Percentiles rank a stretch among this genome's conserved stretches.
Conservation (phyloP, 805 yeast genomes). For the Saccharomycopsis amapae region DNA sequence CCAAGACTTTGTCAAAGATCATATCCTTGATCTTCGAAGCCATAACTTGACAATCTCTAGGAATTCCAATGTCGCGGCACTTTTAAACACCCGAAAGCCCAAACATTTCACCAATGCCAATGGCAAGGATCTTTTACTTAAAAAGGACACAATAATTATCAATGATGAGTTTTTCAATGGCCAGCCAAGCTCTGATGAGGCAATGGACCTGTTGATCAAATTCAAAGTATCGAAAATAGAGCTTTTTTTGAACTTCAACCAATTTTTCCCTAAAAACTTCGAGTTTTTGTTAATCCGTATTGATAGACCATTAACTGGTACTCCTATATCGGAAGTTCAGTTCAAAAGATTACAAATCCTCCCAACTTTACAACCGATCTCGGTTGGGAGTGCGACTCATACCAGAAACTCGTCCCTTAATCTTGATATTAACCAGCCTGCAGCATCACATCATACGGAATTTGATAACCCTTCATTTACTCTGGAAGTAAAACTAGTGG, state of each 20-base stretch:
- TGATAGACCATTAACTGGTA: constrained; percentile 48
- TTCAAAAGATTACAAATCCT: not conserved
- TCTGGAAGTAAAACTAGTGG: not conserved
- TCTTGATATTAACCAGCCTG: too few relatives aligned
- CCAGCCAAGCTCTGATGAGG: not conserved
- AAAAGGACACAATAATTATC: constrained; percentile 11
- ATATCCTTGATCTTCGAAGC: constrained; percentile 14
- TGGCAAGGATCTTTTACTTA: constrained; percentile 10
- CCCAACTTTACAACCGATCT: not conserved
- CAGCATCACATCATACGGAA: too few relatives aligned
- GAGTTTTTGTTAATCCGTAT: constrained; percentile 51
- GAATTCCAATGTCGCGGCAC: constrained; percentile 10
- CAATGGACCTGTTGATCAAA: constrained; percentile 19
- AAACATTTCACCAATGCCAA: constrained; percentile 8
- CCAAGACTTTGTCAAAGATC: constrained; percentile 19
- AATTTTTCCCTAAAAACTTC: constrained; percentile 51
- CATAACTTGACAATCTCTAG: constrained; percentile 6
- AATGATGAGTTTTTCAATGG: not conserved
- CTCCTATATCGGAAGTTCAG: constrained; percentile 25
- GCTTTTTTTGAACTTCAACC: constrained; percentile 48
- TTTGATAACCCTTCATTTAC: too few relatives aligned
- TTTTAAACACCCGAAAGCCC: constrained; percentile 15
- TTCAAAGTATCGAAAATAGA: constrained; percentile 39
- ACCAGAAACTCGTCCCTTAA: constrained; percentile 3
- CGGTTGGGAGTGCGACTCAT: not conserved